These are phyloP conservation scores for Bathelium albidoporum DNA, from an alignment of 495 filamentous ascomycete species.

Conservation along the genomic window DNA sequence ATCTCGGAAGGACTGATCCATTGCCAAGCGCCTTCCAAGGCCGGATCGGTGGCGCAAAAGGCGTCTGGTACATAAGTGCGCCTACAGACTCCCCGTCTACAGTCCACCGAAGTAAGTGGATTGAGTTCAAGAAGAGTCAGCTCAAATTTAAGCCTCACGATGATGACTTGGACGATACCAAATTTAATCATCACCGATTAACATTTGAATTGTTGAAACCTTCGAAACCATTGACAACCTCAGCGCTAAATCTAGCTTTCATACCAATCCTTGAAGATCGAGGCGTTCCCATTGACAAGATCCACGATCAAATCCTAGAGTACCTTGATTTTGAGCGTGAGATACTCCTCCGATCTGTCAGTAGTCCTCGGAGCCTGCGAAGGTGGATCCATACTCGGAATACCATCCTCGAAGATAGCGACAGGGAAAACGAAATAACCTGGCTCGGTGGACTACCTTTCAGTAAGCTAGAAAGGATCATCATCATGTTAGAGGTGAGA, in stretches of 20 bases:
- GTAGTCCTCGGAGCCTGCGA: slow-evolving; percentile 39
- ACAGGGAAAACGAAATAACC: slow-evolving; percentile 22
- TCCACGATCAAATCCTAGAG: slow-evolving; percentile 49
- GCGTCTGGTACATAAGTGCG: slow-evolving; percentile 72
- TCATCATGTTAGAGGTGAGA: slow-evolving; percentile 43
- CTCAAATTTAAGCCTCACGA: slow-evolving; percentile 62
- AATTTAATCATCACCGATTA: slow-evolving; percentile 36
- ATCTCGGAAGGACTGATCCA: slow-evolving; percentile 10
- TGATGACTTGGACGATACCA: slow-evolving; percentile 33
- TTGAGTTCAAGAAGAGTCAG: slow-evolving; percentile 71
- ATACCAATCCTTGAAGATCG: slow-evolving; percentile 65
- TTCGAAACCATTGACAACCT: slow-evolving; percentile 50
- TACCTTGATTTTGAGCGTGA: slow-evolving; percentile 51
- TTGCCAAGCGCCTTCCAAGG: slow-evolving; percentile 71
- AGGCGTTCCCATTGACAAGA: slow-evolving; percentile 43
- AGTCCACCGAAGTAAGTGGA: slow-evolving; percentile 45
- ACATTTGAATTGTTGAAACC: slow-evolving; percentile 67
- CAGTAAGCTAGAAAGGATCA: slow-evolving; percentile 40
- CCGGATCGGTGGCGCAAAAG: slow-evolving; percentile 76
- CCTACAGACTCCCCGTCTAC: slow-evolving; percentile 32
- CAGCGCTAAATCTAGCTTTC: slow-evolving; percentile 66
- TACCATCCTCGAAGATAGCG: slow-evolving; percentile 19
- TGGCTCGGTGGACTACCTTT: slow-evolving; percentile 47
- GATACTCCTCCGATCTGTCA: slow-evolving; percentile 47
- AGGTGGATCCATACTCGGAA: slow-evolving; percentile 44